These are phyloP conservation scores for Poteriospumella lacustris DNA, from an alignment of 108 stramenopile genomes.

Conservation along the genomic window DNA sequence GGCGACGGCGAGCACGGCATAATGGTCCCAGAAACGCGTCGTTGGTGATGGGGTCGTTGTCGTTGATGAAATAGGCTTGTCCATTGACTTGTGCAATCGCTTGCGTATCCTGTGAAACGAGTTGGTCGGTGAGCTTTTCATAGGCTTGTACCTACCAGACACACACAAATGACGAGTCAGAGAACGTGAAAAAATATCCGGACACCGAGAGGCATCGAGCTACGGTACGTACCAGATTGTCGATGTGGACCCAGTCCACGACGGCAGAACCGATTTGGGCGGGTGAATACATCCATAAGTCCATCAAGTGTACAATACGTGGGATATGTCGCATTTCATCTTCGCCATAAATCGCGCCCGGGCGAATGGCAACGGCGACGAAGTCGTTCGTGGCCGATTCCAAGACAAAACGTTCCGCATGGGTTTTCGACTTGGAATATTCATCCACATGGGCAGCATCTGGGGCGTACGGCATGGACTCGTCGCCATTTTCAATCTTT, in stretches of 20 bases:
- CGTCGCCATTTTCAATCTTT: neutral
- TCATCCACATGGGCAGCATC: neutral
- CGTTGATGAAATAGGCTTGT: neutral
- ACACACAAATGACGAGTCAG: neutral
- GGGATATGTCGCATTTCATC: slow-evolving; percentile 3
- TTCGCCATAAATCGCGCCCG: slow-evolving; percentile 11
- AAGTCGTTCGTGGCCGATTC: neutral
- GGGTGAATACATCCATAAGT: neutral
- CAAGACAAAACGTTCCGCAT: neutral
- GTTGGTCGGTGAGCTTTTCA: neutral
- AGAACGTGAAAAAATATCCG: neutral
- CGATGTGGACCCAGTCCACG: slow-evolving; percentile 13
- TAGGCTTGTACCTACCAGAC: neutral
- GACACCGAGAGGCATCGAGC: neutral
- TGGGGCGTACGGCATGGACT: neutral
- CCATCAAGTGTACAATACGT: neutral
- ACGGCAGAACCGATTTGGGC: neutral
- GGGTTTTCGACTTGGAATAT: neutral
- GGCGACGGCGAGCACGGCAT: neutral
- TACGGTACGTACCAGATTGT: slow-evolving; percentile 4
- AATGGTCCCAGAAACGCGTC: neutral
- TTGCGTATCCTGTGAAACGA: neutral
- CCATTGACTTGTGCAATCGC: neutral
- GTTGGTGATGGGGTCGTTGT: neutral
- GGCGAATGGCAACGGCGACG: neutral